These are phyloP conservation scores for Paraleonurus japonicus DNA, from an alignment of 257 asterid species.

Conservation along the genomic window DNA sequence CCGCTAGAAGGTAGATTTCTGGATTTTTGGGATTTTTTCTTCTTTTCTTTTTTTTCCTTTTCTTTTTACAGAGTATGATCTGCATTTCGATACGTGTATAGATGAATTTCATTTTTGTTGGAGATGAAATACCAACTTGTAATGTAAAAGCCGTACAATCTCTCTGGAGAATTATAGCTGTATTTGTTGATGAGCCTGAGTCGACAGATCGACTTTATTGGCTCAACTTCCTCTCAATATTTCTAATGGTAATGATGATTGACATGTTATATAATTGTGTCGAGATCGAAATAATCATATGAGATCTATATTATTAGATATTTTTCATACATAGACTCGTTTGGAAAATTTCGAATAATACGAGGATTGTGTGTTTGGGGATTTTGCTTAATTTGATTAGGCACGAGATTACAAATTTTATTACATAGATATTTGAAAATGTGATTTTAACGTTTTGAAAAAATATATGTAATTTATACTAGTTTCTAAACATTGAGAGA, in stretches of 20 bases:
- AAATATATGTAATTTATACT: too few relatives aligned
- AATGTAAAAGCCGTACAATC: not conserved
- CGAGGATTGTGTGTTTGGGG: not conserved
- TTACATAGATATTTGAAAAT: too few relatives aligned
- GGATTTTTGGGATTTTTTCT: not conserved
- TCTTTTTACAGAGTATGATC: not conserved
- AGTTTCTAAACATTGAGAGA: too few relatives aligned
- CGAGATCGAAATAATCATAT: not conserved
- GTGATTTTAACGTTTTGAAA: too few relatives aligned
- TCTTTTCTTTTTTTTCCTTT: not conserved
- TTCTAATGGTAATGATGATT: not conserved
- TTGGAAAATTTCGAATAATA: not conserved
- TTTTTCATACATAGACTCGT: not conserved
- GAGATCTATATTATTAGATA: not conserved
- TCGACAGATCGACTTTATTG: not conserved
- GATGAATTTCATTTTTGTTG: not conserved
- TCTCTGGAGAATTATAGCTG: not conserved
- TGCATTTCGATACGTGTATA: not conserved
- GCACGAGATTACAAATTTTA: too few relatives aligned
- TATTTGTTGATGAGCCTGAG: not conserved
- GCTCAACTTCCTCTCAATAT: not conserved
- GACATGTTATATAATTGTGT: too few relatives aligned
- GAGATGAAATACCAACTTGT: not conserved
- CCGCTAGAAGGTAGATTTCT: constrained; percentile 12
- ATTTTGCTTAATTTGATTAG: too few relatives aligned